These are phyloP conservation scores for Lavandula angustifolia DNA, from an alignment of 257 asterid species.

Conservation along the genomic window DNA sequence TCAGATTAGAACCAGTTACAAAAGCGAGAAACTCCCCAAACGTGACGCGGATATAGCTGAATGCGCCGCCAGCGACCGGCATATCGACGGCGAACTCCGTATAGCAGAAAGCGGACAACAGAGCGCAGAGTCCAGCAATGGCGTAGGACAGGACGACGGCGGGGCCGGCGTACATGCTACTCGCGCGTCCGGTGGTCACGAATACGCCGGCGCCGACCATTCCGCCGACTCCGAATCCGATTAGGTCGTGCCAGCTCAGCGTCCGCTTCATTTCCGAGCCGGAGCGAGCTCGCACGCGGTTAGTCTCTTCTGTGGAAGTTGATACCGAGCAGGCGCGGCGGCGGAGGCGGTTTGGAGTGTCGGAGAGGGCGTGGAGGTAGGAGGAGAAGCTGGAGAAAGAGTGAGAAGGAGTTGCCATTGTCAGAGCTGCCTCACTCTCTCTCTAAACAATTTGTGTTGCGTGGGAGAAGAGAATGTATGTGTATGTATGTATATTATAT, in stretches of 20 bases:
- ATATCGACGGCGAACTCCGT: constrained; percentile 96
- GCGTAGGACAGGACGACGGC: constrained; percentile 84
- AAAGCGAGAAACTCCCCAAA: constrained; percentile 90
- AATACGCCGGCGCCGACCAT: constrained; percentile 99
- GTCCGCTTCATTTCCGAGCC: constrained; percentile 66
- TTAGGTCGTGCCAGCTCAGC: constrained; percentile 81
- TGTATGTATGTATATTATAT: neutral
- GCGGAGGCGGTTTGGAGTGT: constrained; percentile 68
- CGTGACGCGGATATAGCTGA: constrained; percentile 89
- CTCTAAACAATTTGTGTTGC: neutral
- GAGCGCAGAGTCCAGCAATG: constrained; percentile 97
- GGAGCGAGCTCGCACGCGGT: constrained; percentile 54
- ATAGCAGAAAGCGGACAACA: constrained; percentile 95
- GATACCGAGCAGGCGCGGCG: constrained; percentile 79
- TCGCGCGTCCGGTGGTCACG: constrained; percentile 79
- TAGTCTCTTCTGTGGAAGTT: constrained; percentile 60
- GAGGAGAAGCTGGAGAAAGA: constrained; percentile 65
- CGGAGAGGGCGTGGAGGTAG: constrained; percentile 77
- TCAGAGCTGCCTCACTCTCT: neutral
- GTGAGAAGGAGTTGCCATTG: constrained; percentile 23
- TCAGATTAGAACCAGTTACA: constrained; percentile 82
- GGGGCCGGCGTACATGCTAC: constrained; percentile 68
- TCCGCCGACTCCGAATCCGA: constrained; percentile 87
- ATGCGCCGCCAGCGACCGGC: constrained; percentile 99
- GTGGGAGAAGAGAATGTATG: neutral